Evolutionary conservation across 176 grass and related monocot species (phyloP), one percentile per base, ranked within the genome.

Genomic region (Stipa capillata): DNA sequence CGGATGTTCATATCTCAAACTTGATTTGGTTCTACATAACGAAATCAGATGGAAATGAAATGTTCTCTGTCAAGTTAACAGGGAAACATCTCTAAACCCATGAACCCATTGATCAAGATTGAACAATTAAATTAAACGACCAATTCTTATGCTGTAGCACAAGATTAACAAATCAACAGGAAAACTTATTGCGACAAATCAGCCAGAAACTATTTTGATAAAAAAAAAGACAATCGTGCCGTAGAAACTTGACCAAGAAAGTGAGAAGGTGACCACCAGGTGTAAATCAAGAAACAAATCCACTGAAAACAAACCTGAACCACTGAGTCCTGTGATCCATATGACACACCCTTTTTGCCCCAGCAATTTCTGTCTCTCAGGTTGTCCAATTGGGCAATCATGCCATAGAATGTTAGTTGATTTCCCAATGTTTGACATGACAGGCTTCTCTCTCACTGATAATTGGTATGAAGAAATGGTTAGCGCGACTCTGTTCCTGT

Each of bases 271-370:
- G 2, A 60, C n/a, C 15, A 24, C 24, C 25, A 69, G 9, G 55
- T 76, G n/a, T n/a, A 50, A 71, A 20, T 79, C 33, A 83, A 65
- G 2, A 55, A 0, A 47, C 5, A 20, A 62, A 48, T 74, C 32
- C 1, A 36, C 42, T 27, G 59, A 79, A 84, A 39, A 66, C 42
- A 73, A 72, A 97, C 93, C 93, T 81, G 93, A 97, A 75, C 93
- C 90, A 65, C 93, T 97, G 58, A 97, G 87, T 65, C 93, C 93
- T 74, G 93, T 97, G 74, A 97, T 97, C 93, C 93, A 97, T 57
- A 97, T 88, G 42, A 97, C 90, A 76, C 90, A 97, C 51, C 93
- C 93, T 74, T 93, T 97, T 47, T 97, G 90, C 62, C 86, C 84
- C 52, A 97, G 81, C 69, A 97, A 85, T 1, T 84, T 88, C 72